Evolutionary conservation across 345 rosid genomes (phyloP).

Genomic region (Microthlaspi erraticum): DNA sequence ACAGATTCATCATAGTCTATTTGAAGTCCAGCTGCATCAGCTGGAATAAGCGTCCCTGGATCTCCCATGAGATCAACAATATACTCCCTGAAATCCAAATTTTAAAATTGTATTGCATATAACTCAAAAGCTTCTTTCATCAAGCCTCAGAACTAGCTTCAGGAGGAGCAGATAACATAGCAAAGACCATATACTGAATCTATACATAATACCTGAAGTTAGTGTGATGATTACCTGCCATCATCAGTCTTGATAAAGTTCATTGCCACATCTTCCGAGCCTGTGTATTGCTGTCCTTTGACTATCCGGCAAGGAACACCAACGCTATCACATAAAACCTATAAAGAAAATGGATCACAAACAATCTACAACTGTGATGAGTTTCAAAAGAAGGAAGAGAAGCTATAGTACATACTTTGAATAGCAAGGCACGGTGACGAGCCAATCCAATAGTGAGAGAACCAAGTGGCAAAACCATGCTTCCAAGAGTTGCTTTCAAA

Average conservation of each 20-base stretch:
- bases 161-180: not conserved
- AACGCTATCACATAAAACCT: slow-evolving; percentile 88
- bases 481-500: slow-evolving; percentile 81
- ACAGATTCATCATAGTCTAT: slow-evolving; percentile 61
- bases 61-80: slow-evolving; percentile 97
- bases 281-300: slow-evolving; percentile 87
- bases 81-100: slow-evolving; percentile 72
- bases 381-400: not conserved
- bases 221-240: slow-evolving; percentile 70
- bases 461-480: slow-evolving; percentile 97
- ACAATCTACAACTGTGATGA: not conserved
- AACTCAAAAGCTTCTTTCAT: slow-evolving; percentile 9
- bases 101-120: slow-evolving; percentile 11
- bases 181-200: slow-evolving; percentile 9
- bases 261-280: slow-evolving; percentile 89
- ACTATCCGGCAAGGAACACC: slow-evolving; percentile 92
- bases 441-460: slow-evolving; percentile 90
- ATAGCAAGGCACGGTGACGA: slow-evolving; percentile 93
- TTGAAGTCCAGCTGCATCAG: slow-evolving; percentile 76
- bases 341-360: slow-evolving; percentile 6
- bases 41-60: slow-evolving; percentile 95
- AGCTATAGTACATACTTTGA: slow-evolving; percentile 61
- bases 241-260: slow-evolving; percentile 87
- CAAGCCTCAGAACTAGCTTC: slow-evolving; percentile 3
- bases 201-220: slow-evolving; percentile 30